phyloP scores from a whole-genome alignment of 139 green algal genomes.

The Asterochloris sp. region DNA sequence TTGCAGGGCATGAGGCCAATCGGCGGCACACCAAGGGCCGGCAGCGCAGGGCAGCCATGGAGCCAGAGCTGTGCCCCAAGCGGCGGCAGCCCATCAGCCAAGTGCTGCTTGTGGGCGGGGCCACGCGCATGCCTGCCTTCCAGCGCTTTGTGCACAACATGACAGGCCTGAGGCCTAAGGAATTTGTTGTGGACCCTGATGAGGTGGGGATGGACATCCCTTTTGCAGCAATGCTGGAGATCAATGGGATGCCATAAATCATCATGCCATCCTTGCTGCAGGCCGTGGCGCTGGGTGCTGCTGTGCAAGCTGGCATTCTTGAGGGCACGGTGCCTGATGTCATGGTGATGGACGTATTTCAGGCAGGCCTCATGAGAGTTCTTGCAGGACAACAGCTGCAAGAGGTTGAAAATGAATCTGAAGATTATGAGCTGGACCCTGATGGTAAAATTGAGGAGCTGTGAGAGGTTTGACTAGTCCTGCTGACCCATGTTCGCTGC shows the following conservation, averaged over 20 bases:
- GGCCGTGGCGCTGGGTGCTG: constrained; percentile 82
- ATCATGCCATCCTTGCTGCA: constrained; percentile 11
- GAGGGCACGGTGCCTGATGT: constrained; percentile 71
- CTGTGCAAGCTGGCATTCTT: constrained; percentile 80
- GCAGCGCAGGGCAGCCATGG: not conserved
- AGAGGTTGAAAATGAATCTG: not conserved
- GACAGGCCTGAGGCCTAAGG: constrained; percentile 64
- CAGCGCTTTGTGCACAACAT: constrained; percentile 78
- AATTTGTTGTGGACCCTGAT: constrained; percentile 68
- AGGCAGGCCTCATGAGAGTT: constrained; percentile 79
- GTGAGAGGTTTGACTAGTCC: no score
- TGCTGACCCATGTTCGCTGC: no score
- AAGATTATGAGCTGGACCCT: not conserved
- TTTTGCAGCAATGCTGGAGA: not conserved
- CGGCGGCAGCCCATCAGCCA: constrained; percentile 55
- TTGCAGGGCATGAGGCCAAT: constrained; percentile 25
- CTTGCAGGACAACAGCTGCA: constrained; percentile 37
- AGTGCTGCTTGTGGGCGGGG: constrained; percentile 84
- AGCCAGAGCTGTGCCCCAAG: constrained; percentile 56
- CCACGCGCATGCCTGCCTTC: constrained; percentile 81
- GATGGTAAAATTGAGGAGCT: not conserved
- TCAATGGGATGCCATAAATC: not conserved
- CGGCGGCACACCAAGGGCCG: constrained; percentile 29
- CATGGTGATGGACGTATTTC: constrained; percentile 76
- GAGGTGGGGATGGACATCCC: constrained; percentile 28